Base-by-base conservation (phyloP, 2,329 filamentous ascomycete genomes). In the Pseudogymnoascus sp. region DNA sequence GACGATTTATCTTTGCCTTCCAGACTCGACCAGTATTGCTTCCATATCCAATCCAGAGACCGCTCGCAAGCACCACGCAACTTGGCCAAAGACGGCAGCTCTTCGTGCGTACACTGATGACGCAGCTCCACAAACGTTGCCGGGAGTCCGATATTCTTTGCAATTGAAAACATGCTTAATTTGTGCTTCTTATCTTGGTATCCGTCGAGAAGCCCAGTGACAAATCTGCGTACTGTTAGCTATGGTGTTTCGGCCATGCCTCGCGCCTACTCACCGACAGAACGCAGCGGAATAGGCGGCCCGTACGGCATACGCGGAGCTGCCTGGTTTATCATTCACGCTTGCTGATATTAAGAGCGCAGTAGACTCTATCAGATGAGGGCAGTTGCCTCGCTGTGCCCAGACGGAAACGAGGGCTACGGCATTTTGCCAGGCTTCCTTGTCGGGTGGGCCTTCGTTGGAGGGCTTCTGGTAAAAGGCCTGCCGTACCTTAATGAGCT, bases 41-140 rank as follows among this genome's bases (percentile, higher is more conserved):
- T 82, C 90, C 91, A 96, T 61, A 97, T 86, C 93, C 93, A 97
- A 50, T 80, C 79, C 66, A 97, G 79, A 0, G 89, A 90, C 69
- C 88, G 85, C 66, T 80, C 77, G 1, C 88, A 85, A 1, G 89
- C 89, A 37, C 81, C 81, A 61, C 91, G 84, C 66, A 97, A 78
- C 66, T 91, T 86, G 10, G 83, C 80, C 62, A 96, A 78, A 1
- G 87, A 86, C 0, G 93, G 93, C 63, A 96, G 78, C 72, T 92
- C 89, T 74, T 96, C 90, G 74, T 97, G 93, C 42, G 92, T 96
- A 47, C 90, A 90, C 76, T 96, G 90, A 74, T 97, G 93, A 53
- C 93, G 85, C 64, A 93, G 79, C 78, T 95, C 91, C 63, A 96
- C 90, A 74, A 96, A 93, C 0, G 87, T 86, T 0, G 86, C 84